Percentiles rank a stretch among this genome's conserved stretches.
Conservation (phyloP, 345 rosid genomes). For the Euphorbia peplus region DNA sequence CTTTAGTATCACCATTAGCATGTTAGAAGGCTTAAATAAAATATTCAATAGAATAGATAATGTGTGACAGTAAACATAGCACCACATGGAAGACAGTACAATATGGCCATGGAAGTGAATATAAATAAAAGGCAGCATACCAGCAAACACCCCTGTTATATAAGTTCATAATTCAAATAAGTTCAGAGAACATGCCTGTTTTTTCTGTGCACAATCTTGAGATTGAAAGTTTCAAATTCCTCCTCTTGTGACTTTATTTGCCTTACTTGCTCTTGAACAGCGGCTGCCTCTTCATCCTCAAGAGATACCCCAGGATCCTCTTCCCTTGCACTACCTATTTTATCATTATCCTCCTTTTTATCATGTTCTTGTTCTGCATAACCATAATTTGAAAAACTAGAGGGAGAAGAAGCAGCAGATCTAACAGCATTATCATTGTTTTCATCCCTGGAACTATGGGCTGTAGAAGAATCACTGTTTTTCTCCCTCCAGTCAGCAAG, state of each 20-base stretch:
- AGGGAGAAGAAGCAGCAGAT: conserved; percentile 69
- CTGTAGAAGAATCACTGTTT: conserved; percentile 72
- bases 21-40: not conserved
- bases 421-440: conserved; percentile 46
- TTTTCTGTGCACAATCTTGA: conserved; percentile 94
- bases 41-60: not conserved
- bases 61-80: not conserved
- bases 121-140: conserved; percentile 1
- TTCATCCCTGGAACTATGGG: conserved; percentile 72
- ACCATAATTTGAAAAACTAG: conserved; percentile 62
- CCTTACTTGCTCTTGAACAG: conserved; percentile 94
- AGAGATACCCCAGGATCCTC: conserved; percentile 64
- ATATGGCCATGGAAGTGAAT: not conserved
- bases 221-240: conserved; percentile 97
- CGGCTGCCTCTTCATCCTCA: conserved; percentile 96
- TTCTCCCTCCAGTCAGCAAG: conserved; percentile 72
- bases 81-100: not conserved
- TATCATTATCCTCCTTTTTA: conserved; percentile 58
- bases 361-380: conserved; percentile 51
- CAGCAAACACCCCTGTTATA: conserved; percentile 9
- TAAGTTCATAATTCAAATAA: conserved; percentile 4
- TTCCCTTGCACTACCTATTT: conserved; percentile 45
- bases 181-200: conserved; percentile 62
- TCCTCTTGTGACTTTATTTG: conserved; percentile 97
- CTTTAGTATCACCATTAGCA: not conserved